Conservation (phyloP, 192 early-diverging fungal species). For the Backusella sp. region DNA sequence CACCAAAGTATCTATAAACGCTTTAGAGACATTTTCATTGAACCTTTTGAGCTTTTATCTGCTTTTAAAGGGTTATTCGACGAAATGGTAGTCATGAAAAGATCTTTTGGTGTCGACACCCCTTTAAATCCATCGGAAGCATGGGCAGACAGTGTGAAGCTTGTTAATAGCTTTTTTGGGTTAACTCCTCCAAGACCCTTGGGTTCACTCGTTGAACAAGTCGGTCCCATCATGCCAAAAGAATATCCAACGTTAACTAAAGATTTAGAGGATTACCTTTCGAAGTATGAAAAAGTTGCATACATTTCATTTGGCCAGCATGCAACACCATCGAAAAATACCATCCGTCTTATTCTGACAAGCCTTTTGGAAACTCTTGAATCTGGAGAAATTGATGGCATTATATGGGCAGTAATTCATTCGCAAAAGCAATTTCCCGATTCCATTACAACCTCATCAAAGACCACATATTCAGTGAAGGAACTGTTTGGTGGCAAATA, state of each 20-base stretch:
- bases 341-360: constrained; percentile 18
- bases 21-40: background rate
- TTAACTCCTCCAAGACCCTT: constrained; percentile 8
- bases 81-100: background rate
- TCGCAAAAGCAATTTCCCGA: background rate
- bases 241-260: constrained; percentile 10
- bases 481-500: background rate
- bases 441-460: background rate
- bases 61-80: background rate
- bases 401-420: constrained; percentile 27
- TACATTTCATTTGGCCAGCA: constrained; percentile 38
- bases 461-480: background rate
- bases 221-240: constrained; percentile 36
- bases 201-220: constrained; percentile 20
- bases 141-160: constrained; percentile 12
- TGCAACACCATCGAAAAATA: constrained; percentile 1
- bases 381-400: constrained; percentile 27
- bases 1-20: background rate
- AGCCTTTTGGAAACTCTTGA: constrained; percentile 19
- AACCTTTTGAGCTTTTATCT: background rate
- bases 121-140: background rate
- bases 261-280: constrained; percentile 3
- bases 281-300: background rate
- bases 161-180: constrained; percentile 26
- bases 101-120: background rate